Percentiles rank a stretch among this genome's conserved stretches.
These are phyloP conservation scores for Cryptomeria japonica DNA, from an alignment of 75 land plant genomes.

Conservation along the genomic window DNA sequence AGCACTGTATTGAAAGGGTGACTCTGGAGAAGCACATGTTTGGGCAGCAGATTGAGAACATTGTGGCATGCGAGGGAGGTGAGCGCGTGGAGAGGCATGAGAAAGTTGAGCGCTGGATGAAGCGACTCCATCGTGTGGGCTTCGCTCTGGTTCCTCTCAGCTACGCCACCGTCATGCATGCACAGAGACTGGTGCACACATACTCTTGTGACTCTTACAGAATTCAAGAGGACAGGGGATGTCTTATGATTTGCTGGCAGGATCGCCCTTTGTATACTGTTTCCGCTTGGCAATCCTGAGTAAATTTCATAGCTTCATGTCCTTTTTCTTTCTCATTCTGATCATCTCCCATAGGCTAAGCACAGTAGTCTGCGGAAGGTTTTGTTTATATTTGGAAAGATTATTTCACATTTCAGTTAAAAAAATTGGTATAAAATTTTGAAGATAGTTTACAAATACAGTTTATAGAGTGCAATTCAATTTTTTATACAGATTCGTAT, in stretches of 20 bases:
- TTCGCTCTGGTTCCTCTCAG: conserved; percentile 41
- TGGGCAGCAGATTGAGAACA: conserved; percentile 79
- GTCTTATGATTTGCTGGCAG: conserved; percentile 2
- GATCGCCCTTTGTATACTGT: conserved; percentile 3
- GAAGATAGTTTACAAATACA: too few species aligned
- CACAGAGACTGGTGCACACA: not conserved
- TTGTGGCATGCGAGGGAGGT: conserved; percentile 70
- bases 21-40: conserved; percentile 68
- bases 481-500: too few species aligned
- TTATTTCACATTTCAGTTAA: too few species aligned
- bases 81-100: conserved; percentile 76
- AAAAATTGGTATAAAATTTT: too few species aligned
- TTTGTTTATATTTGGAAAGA: too few species aligned
- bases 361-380: too few species aligned
- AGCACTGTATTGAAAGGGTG: conserved; percentile 54
- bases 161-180: conserved; percentile 8
- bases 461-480: too few species aligned
- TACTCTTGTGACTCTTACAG: not conserved
- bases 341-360: too few species aligned
- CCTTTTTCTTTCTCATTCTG: too few species aligned
- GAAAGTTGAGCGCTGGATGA: conserved; percentile 64
- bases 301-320: not conserved
- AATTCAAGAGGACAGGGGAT: conserved; percentile 4
- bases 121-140: conserved; percentile 47
- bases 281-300: not conserved